These are phyloP conservation scores for Quercus suber DNA, from an alignment of 306 rosid genomes.

Conservation along the genomic window DNA sequence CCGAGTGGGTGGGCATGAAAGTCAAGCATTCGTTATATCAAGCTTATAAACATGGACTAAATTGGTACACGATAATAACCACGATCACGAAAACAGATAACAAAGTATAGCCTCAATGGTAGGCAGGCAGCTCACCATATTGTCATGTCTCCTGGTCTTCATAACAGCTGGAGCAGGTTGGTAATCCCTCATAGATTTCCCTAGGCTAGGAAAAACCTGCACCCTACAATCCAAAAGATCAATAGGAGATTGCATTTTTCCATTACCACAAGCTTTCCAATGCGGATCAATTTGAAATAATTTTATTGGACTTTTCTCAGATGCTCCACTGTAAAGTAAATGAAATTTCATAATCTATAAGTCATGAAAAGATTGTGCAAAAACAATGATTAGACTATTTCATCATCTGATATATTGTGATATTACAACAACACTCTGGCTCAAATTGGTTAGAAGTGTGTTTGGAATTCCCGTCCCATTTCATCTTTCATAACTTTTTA, in stretches of 20 bases:
- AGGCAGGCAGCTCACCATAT: slow-evolving; percentile 37
- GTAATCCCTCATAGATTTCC: slow-evolving; percentile 45
- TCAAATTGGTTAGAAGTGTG: no score
- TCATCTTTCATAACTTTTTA: no score
- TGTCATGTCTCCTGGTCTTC: slow-evolving; percentile 63
- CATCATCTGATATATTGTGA: no score
- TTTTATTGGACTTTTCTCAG: slow-evolving; percentile 53
- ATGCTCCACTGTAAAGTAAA: slow-evolving; percentile 42
- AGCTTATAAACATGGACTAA: background rate
- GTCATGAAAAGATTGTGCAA: background rate
- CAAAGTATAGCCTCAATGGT: background rate
- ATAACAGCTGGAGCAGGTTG: slow-evolving; percentile 59
- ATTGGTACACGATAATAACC: background rate
- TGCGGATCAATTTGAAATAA: slow-evolving; percentile 58
- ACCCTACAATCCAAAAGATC: slow-evolving; percentile 46
- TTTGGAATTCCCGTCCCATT: no score
- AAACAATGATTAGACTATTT: no score
- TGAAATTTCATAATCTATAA: slow-evolving; percentile 38
- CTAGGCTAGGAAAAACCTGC: slow-evolving; percentile 37
- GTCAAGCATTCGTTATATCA: background rate
- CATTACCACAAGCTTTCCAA: slow-evolving; percentile 61
- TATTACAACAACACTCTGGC: no score
- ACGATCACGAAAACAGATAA: background rate
- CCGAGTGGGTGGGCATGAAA: background rate
- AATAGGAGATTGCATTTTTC: slow-evolving; percentile 77